Base-by-base conservation (phyloP, 2,329 filamentous ascomycete genomes). In the Lachnellula suecica region DNA sequence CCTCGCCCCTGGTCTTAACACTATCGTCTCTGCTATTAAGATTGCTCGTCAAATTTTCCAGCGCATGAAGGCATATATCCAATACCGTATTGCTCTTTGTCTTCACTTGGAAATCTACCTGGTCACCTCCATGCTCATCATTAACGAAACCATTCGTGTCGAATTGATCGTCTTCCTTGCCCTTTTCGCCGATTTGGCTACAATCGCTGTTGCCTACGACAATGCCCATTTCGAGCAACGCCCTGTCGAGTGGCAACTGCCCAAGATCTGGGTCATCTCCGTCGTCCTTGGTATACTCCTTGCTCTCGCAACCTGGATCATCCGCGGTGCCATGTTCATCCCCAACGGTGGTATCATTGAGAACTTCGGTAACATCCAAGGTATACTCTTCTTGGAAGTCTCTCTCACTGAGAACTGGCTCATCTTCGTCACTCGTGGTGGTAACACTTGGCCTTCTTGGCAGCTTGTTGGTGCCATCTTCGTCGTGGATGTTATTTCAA, bases 41-140 rank as follows among this genome's bases (percentile, higher is more conserved):
- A 95, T 89, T 62, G 93, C 90, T 25, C 89, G 91, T 68, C 91
- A 95, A 75, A 96, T 96, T 73, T 96, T 96, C 82, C 91, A 96
- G 76, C 89, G 91, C 68, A 96, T 96, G 91, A 94, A 96, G 76
- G 88, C 91, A 57, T 96, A 96, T 77, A 90, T 96, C 60, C 88
- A 95, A 69, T 96, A 96, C 80, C 89, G 91, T 82, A 96, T 96
- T 67, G 91, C 91, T 47, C 78, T 96, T 65, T 96, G 91, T 29
- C 83, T 96, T 61, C 91, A 96, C 72, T 81, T 96, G 68, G 90
- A 94, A 76, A 83, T 91, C 68, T 91, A 90, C 78, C 77, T 91
- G 22, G 84, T 87, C 62, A 86, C 84, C 54, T 88, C 85, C 29
- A 89, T 89, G 84, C 85, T 89, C 71, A 88, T 89, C 74, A 82